These are phyloP conservation scores for Elaeagnus macrophylla DNA, from an alignment of 306 rosid species.

Conservation along the genomic window DNA sequence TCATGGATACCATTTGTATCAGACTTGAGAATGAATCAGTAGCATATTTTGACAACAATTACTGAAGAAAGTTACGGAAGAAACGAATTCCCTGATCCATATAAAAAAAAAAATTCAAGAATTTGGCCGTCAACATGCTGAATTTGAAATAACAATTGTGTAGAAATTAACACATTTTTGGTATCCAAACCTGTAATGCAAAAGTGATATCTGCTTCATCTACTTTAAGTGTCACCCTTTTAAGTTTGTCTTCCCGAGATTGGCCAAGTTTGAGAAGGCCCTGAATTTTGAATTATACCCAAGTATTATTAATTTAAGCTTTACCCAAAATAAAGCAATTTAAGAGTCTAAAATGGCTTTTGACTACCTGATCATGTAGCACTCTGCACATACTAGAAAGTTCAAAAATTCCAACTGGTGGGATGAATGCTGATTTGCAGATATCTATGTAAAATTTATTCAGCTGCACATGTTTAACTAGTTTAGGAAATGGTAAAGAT, in stretches of 20 bases:
- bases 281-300: slow-evolving; percentile 28
- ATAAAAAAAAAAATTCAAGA: slow-evolving; percentile 5
- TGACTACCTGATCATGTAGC: slow-evolving; percentile 75
- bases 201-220: slow-evolving; percentile 69
- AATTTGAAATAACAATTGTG: neutral
- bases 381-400: slow-evolving; percentile 75
- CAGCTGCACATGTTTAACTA: slow-evolving; percentile 42
- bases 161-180: neutral
- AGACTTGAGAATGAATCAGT: slow-evolving; percentile 17
- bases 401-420: slow-evolving; percentile 60
- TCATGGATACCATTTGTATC: slow-evolving; percentile 1
- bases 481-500: neutral
- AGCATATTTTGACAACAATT: slow-evolving; percentile 9
- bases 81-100: slow-evolving; percentile 78
- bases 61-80: slow-evolving; percentile 66
- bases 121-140: neutral
- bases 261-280: slow-evolving; percentile 80
- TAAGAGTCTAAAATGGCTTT: neutral
- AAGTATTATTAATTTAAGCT: neutral
- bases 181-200: slow-evolving; percentile 59
- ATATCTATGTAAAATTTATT: slow-evolving; percentile 56
- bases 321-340: neutral
- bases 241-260: slow-evolving; percentile 61
- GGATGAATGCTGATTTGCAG: slow-evolving; percentile 57
- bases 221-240: slow-evolving; percentile 52